Evolutionary conservation across 352 stramenopile species (phyloP), one percentile per base, ranked within the genome.

Genomic region (Phytopythium montanum): DNA sequence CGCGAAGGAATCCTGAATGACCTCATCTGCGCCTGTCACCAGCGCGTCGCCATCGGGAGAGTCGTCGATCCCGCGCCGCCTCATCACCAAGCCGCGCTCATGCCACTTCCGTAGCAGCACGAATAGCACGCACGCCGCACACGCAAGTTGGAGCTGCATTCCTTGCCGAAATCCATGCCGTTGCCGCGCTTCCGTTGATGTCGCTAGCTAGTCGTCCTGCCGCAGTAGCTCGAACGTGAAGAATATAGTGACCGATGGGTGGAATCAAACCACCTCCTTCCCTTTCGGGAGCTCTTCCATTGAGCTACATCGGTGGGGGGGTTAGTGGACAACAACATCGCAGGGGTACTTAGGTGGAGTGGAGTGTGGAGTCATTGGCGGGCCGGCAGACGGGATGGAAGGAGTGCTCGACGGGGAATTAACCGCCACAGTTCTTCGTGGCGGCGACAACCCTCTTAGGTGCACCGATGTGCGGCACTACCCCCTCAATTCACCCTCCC

Each of bases 381-480:
- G n/a, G n/a, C n/a, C n/a, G n/a, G n/a, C n/a, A n/a, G n/a, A n/a
- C n/a, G n/a, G n/a, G n/a, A n/a, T n/a, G n/a, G n/a, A n/a, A n/a
- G n/a, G n/a, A n/a, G 50, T 56, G 50, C 31, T 56, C 33, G 50
- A 56, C 50, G 50, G 50, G 31, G 50, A 26, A 56, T 56, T 56
- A 45, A 36, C 33, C 10, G 33, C 31, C 50, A 45, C 31, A 56
- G 50, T 56, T 56, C 31, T 56, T 56, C 50, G 50, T 56, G 50
- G 50, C 26, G 5, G 21, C 28, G 31, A 34, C 52, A 58, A 58
- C 52, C 52, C 36, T 58, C 21, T 48, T 58, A 58, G 52, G 52
- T 34, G 38, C 31, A 54, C 52, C 34, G 52, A 58, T 58, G 21
- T 36, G 18, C 52, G 36, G 36, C 23, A 34, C 38, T 49, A 14